Conservation (phyloP, 1,284 basidiomycete species). For the Cryptococcus neoformans region DNA sequence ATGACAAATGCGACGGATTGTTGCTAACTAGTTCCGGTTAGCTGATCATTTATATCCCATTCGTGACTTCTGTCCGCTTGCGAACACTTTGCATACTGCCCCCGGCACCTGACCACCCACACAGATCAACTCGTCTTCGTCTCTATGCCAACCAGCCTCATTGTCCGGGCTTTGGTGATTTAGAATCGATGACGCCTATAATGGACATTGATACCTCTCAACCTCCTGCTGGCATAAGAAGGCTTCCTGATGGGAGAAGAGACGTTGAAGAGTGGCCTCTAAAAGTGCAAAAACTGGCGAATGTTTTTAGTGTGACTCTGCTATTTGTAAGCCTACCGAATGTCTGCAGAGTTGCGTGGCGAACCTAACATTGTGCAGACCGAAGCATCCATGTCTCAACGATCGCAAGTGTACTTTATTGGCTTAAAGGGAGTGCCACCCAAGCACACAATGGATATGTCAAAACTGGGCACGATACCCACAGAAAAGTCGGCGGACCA, state of each 20-base stretch:
- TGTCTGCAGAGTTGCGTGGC: neutral
- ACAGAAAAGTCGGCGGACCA: slow-evolving; percentile 46
- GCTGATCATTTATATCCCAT: slow-evolving; percentile 50
- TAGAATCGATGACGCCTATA: slow-evolving; percentile 43
- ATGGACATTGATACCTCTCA: slow-evolving; percentile 44
- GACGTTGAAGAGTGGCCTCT: slow-evolving; percentile 50
- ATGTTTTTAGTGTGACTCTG: slow-evolving; percentile 45
- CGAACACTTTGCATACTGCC: slow-evolving; percentile 44
- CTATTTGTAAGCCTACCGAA: slow-evolving; percentile 36
- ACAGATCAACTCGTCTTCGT: slow-evolving; percentile 39
- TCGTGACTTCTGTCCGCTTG: slow-evolving; percentile 44
- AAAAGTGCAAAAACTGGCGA: slow-evolving; percentile 49
- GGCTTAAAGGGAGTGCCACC: slow-evolving; percentile 48
- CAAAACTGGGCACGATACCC: slow-evolving; percentile 40
- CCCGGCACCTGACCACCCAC: slow-evolving; percentile 41
- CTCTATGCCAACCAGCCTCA: slow-evolving; percentile 43
- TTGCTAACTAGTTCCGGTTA: slow-evolving; percentile 8
- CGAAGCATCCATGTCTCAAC: slow-evolving; percentile 28
- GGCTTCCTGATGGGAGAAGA: slow-evolving; percentile 37
- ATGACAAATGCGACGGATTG: neutral
- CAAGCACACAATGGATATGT: slow-evolving; percentile 43
- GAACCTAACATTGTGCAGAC: slow-evolving; percentile 22
- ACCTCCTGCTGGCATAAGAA: slow-evolving; percentile 26
- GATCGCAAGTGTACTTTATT: slow-evolving; percentile 36
- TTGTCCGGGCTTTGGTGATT: slow-evolving; percentile 44